Base-by-base conservation (phyloP, 768 basidiomycete species). In the Cubamyces lactineus region DNA sequence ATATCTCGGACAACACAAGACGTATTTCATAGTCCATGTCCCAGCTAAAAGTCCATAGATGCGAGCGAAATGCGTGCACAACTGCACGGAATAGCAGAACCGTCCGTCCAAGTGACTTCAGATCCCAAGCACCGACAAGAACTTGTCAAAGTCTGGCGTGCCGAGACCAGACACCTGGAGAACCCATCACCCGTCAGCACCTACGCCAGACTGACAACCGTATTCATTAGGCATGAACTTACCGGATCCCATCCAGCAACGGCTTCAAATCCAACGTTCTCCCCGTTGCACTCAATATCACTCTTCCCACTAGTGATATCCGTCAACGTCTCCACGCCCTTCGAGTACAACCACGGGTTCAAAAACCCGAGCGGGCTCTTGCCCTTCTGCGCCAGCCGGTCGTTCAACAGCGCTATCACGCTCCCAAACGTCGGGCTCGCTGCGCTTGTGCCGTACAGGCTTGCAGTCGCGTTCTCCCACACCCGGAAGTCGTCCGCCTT, bases 301-400 rank as follows among this genome's bases (percentile, higher is more conserved):
- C 71, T 73, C 56, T 69, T 59, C 61, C 76, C 74, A 28, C 34
- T 43, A 2, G 71, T 75, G 39, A 78, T 69, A 55, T 78, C 77
- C 38, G 71, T 75, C 57, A 78, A 67, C 50, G 62, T 69, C 16
- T 38, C 42, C 30, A 67, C 61, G 13, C 58, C 70, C 34, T 49
- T 59, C 39, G 65, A 42, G 57, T 77, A 76, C 59, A 77, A 59
- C 70, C 72, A 75, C 46, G 76, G 75, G 67, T 77, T 77, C 59
- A 77, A 58, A 69, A 76, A 77, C 2, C 76, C 76, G 23, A 77
- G 69, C 17, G 67, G 60, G 11, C 65, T 47, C 56, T 70, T 70
- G 39, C 74, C 74, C 5, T 62, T 60, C 12, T 69, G 66, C 28
- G 69, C 53, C 28, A 75, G 75, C 50, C 67, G 51, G 62, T 73